Conservation (phyloP, 176 grass and related monocot genomes). For the Typha latifolia region DNA sequence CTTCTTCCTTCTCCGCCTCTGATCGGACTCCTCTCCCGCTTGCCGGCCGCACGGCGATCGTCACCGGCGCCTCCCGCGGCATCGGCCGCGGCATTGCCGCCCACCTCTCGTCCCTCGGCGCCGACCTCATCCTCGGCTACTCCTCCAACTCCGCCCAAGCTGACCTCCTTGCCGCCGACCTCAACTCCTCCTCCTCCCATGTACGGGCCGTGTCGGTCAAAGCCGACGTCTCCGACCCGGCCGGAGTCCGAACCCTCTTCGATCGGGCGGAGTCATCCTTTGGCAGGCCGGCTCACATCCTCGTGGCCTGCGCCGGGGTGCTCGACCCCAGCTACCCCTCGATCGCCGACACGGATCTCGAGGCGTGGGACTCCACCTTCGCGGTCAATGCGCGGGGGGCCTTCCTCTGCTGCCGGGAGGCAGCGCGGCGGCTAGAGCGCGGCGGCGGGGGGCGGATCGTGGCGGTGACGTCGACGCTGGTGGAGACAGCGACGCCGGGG, state of each 20-base stretch:
- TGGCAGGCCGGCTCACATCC: conserved; percentile 25
- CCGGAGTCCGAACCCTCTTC: conserved; percentile 26
- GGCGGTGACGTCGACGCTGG: conserved; percentile 29
- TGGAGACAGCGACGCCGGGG: neutral
- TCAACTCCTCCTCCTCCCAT: conserved; percentile 20
- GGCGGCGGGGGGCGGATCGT: conserved; percentile 35
- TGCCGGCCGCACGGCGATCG: conserved; percentile 43
- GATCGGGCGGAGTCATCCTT: conserved; percentile 31
- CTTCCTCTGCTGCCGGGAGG: conserved; percentile 45
- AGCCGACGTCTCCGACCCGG: conserved; percentile 36
- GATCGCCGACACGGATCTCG: conserved; percentile 26
- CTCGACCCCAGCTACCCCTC: conserved; percentile 24
- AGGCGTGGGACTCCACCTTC: conserved; percentile 35
- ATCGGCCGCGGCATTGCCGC: conserved; percentile 51
- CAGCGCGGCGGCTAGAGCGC: conserved; percentile 19
- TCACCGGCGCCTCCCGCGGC: conserved; percentile 56
- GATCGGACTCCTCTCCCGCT: too few species aligned
- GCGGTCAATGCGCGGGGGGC: conserved; percentile 32
- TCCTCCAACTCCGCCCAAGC: conserved; percentile 37
- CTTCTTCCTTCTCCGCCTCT: too few species aligned
- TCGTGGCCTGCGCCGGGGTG: conserved; percentile 33
- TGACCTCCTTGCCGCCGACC: conserved; percentile 36
- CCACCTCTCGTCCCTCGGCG: conserved; percentile 59
- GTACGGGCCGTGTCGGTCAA: conserved; percentile 23
- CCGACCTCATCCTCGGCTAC: conserved; percentile 55